Evolutionary conservation across 1,284 basidiomycete genomes (phyloP), one percentile per base, ranked within the genome.

Genomic region (Microbotryomycetes sp.): DNA sequence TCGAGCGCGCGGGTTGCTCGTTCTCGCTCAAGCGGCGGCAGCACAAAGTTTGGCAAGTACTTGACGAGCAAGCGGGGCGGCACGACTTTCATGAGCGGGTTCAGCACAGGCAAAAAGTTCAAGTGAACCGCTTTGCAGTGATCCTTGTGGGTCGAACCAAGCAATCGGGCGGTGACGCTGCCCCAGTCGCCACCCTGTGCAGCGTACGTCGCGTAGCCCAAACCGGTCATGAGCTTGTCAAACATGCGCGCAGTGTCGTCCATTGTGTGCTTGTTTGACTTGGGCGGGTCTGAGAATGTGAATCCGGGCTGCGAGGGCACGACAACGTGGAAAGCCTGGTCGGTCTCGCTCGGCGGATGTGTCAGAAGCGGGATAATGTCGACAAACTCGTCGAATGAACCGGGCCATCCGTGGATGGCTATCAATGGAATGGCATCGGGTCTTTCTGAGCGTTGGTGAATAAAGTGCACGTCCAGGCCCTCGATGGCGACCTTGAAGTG

Each of bases 141-240:
- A 5, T 62, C 52, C 16, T 41, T 5, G 47, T 62, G 58, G 1
- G 52, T 27, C 4, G 64, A 15, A 1, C 64, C 64, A 3, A 65
- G 27, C n/a, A 55, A 48, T 6, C 65, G 45, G 6, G 61, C 61
- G 3, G 59, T 56, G 47, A 63, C 52, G 1, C 50, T 54, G 1
- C 65, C 61, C 63, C 66, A 67, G 45, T 65, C 63, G 4, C 69
- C 67, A 9, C 70, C 70, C 45, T 71, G 70, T 6, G 66, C 62
- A 2, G 61, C 54, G 29, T 71, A 71, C 23, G 48, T 61, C 3
- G 56, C 35, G 26, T 69, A 71, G 1, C 68, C 70, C 3, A 71
- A 46, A 1, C 65, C 64, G 7, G 41, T 56, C 70, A 71, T 71
- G 31, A 71, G 56, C 41, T 57, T 62, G 57, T 71, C 62, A 30